These are phyloP conservation scores for Inga oerstediana DNA, from an alignment of 306 rosid genomes.

Conservation along the genomic window DNA sequence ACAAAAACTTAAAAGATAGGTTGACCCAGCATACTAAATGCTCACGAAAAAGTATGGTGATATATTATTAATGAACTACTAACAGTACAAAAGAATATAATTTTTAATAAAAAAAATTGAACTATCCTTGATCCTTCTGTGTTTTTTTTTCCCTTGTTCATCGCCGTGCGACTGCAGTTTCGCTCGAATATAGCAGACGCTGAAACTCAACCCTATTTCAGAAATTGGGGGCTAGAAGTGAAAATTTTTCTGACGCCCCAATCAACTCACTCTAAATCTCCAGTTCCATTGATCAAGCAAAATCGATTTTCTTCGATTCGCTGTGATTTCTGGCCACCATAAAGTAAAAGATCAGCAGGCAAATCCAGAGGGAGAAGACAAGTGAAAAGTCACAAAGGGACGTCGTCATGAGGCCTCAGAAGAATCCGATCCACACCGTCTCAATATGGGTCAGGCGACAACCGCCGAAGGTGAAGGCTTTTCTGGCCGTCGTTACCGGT, in stretches of 20 bases:
- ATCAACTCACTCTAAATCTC: neutral
- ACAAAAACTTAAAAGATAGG: no score
- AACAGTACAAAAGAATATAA: neutral
- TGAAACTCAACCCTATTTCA: constrained; percentile 2
- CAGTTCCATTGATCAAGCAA: neutral
- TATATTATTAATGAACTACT: neutral
- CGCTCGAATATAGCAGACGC: neutral
- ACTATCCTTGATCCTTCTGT: neutral
- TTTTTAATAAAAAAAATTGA: neutral
- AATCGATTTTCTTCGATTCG: constrained; percentile 10
- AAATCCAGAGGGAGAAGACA: constrained; percentile 16
- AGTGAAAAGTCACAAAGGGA: neutral
- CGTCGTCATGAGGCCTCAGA: constrained; percentile 54
- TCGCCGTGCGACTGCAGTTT: neutral
- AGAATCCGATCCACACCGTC: constrained; percentile 59
- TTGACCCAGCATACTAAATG: no score
- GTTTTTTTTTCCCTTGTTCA: no score
- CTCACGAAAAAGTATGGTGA: no score
- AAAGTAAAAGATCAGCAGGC: constrained; percentile 37
- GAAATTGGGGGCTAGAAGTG: constrained; percentile 2
- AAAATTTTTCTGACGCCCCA: constrained; percentile 3
- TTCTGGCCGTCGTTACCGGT: constrained; percentile 78
- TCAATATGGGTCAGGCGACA: constrained; percentile 79
- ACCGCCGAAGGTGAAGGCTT: constrained; percentile 91
- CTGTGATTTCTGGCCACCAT: neutral